Percentiles rank a stretch among this genome's conserved stretches.
These are phyloP conservation scores for Juglanconis juglandina DNA, from an alignment of 2,329 filamentous ascomycete species.

Conservation along the genomic window DNA sequence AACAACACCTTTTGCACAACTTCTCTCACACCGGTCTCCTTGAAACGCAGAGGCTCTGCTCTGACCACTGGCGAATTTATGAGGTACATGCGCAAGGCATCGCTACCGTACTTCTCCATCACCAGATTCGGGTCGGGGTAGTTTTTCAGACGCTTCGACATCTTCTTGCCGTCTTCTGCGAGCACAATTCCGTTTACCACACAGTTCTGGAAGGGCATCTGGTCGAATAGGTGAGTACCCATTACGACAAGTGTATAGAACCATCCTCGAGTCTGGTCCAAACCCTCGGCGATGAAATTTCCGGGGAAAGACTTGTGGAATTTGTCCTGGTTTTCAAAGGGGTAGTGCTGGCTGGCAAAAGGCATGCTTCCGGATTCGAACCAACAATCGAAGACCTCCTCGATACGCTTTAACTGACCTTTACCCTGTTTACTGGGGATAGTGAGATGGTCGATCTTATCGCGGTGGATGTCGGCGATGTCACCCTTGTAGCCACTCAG, in stretches of 20 bases:
- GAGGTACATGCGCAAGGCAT: slow-evolving; percentile 89
- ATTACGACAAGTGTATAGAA: slow-evolving; percentile 91
- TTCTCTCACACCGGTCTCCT: slow-evolving; percentile 88
- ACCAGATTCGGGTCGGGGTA: slow-evolving; percentile 84
- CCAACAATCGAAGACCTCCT: slow-evolving; percentile 96
- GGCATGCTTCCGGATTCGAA: slow-evolving; percentile 97
- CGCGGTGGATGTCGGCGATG: slow-evolving; percentile 81
- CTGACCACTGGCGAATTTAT: slow-evolving; percentile 96
- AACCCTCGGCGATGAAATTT: slow-evolving; percentile 81
- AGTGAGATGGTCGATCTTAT: slow-evolving; percentile 90
- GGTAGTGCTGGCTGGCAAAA: slow-evolving; percentile 86
- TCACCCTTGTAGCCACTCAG: slow-evolving; percentile 84
- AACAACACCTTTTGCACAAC: slow-evolving; percentile 88
- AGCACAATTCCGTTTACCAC: slow-evolving; percentile 95
- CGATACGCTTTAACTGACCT: slow-evolving; percentile 72
- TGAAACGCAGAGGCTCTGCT: slow-evolving; percentile 86
- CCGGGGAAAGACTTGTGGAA: slow-evolving; percentile 82
- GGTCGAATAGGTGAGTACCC: slow-evolving; percentile 81
- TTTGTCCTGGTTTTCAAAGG: slow-evolving; percentile 81
- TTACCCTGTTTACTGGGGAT: slow-evolving; percentile 89
- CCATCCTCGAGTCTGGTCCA: slow-evolving; percentile 94
- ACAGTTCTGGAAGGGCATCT: slow-evolving; percentile 87
- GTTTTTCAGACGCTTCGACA: slow-evolving; percentile 96
- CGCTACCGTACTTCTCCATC: slow-evolving; percentile 84
- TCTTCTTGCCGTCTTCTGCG: slow-evolving; percentile 95